phyloP scores from a whole-genome alignment of 2,329 filamentous ascomycete species.

The Stemphylium beticola region DNA sequence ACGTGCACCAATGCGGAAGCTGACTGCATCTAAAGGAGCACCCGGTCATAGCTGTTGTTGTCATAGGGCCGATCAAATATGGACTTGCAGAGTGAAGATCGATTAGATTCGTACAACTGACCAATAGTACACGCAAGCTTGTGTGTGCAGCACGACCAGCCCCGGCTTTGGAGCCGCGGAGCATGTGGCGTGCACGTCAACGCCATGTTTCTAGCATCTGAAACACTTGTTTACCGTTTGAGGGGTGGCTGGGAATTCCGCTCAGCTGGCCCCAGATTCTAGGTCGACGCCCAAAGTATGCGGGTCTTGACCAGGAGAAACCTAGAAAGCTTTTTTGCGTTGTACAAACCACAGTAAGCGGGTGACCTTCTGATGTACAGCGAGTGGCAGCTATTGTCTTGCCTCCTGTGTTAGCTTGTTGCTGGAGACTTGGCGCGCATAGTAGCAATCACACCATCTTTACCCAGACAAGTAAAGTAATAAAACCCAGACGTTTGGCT shows the following conservation, averaged over 20 bases:
- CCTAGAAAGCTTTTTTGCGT: too few relatives aligned
- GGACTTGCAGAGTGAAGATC: constrained; percentile 1
- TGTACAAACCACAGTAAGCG: too few relatives aligned
- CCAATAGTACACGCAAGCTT: constrained; percentile 1
- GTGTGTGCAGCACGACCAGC: neutral
- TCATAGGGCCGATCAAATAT: neutral
- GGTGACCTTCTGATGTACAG: too few relatives aligned
- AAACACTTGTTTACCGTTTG: neutral
- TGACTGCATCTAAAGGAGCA: neutral
- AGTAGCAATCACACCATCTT: neutral
- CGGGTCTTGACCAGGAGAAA: neutral
- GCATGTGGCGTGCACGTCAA: constrained; percentile 4
- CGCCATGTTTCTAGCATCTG: neutral
- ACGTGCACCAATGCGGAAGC: neutral
- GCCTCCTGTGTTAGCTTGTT: neutral
- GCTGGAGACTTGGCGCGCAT: neutral
- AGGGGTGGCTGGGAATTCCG: neutral
- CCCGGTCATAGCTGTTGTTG: neutral
- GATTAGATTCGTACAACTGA: neutral
- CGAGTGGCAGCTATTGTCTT: too few relatives aligned
- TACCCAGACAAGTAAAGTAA: neutral
- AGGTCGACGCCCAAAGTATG: neutral
- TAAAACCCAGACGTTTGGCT: neutral
- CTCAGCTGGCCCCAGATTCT: neutral
- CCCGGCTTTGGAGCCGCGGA: neutral